Base-by-base conservation (phyloP, 371 early-diverging fungal species). In the Mortierella sp. region DNA sequence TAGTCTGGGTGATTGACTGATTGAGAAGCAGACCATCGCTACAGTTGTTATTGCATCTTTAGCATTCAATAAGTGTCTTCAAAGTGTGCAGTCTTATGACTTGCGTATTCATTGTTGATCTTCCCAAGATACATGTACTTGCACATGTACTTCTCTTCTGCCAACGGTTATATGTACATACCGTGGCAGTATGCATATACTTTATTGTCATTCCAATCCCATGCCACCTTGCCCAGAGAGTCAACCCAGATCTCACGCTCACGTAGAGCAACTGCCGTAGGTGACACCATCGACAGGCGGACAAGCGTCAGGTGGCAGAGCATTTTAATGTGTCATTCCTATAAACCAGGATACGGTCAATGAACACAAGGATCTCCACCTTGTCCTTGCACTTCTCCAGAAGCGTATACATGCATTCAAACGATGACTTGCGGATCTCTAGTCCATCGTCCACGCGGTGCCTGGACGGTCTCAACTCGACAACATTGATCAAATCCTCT, bases 381-480 rank as follows among this genome's bases (percentile, higher is more conserved):
- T 83, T 84, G 41, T 90, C 87, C 6, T 90, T 87, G 79, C 91
- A 88, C 30, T 86, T 89, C 64, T 91, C 93, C 27, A 96, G 83
- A 9, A 97, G 82, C 5, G 94, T 91, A 78, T 93, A 91, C 91
- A 96, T 91, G 85, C 96, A 95, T 73, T 96, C 96, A 72, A 87
- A 96, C 0, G 97, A 96, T 57, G 91, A 88, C 91, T 95, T 95
- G 80, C 98, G 89, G 18, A 92, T 87, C 49, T 97, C 97, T 23
- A 98, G 82, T 49, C 97, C 98, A 64, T 95, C 95, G 79, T 98
- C 98, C 8, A 98, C 92, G 56, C 89, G 85, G 80, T 95, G 94
- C 82, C 94, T 96, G 83, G 95, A 95, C 5, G 96, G 96, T 5
- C 98, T 97, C 97, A 98, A 96, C 61, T 91, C 93, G 21, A 98